Percentiles rank a stretch among this genome's conserved stretches.
phyloP scores from a whole-genome alignment of 2,329 filamentous ascomycete genomes.

The Pestalotiopsis sp. region DNA sequence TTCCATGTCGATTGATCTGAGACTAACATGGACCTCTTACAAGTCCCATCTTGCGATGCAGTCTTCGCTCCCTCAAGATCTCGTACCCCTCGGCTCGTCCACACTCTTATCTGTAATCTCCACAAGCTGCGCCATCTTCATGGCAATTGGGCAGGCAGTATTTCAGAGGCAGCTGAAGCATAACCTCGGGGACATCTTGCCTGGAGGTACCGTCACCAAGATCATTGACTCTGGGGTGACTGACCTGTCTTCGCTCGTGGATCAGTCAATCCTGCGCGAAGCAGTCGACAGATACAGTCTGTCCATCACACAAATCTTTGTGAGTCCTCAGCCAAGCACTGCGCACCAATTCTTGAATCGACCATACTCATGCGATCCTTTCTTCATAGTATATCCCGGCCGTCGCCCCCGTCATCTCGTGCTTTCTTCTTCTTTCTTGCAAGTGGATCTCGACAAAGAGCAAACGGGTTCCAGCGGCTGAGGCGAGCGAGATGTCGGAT shows the following conservation, averaged over 20 bases:
- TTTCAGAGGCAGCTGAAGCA: slow-evolving; percentile 15
- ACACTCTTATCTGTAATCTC: slow-evolving; percentile 14
- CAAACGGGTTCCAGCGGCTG: not conserved
- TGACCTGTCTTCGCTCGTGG: slow-evolving; percentile 12
- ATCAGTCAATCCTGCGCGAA: not conserved
- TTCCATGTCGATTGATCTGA: no score
- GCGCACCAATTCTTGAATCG: not conserved
- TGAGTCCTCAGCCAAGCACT: slow-evolving; percentile 7
- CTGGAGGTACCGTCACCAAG: slow-evolving; percentile 6
- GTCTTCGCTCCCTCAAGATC: slow-evolving; percentile 18
- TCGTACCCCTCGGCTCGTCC: slow-evolving; percentile 19
- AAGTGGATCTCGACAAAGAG: slow-evolving; percentile 20
- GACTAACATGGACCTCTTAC: not conserved
- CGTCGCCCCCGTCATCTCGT: slow-evolving; percentile 14
- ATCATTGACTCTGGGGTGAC: slow-evolving; percentile 18
- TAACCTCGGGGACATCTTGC: slow-evolving; percentile 14
- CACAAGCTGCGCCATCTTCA: slow-evolving; percentile 20
- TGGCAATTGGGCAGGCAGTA: slow-evolving; percentile 17
- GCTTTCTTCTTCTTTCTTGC: slow-evolving; percentile 14
- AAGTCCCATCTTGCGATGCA: slow-evolving; percentile 21
- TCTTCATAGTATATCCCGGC: slow-evolving; percentile 18
- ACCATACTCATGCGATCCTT: not conserved
- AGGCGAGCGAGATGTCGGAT: no score
- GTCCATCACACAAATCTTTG: slow-evolving; percentile 21
- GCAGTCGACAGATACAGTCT: slow-evolving; percentile 16